Conservation (phyloP, 805 yeast species). For the Candida stauntonica region DNA sequence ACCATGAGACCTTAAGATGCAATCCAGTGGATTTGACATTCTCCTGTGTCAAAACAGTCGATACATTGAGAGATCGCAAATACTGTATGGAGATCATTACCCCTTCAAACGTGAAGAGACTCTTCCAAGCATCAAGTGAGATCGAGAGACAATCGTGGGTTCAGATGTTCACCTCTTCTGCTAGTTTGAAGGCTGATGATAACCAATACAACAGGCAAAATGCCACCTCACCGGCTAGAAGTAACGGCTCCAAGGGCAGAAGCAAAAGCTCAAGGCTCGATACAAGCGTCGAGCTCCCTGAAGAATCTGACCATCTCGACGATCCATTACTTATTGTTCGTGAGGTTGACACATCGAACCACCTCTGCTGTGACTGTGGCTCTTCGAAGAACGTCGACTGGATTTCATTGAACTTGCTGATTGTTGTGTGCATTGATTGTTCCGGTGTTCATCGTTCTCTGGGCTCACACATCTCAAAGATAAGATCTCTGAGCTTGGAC, state of each 20-base stretch:
- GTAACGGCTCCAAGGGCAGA: not conserved
- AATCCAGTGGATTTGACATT: constrained; percentile 68
- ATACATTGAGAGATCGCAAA: constrained; percentile 23
- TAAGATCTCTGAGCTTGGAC: constrained; percentile 76
- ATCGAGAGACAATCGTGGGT: constrained; percentile 71
- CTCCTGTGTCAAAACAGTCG: constrained; percentile 51
- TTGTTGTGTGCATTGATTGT: constrained; percentile 76
- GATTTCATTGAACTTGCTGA: constrained; percentile 74
- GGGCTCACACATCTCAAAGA: constrained; percentile 77
- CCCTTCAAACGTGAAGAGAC: constrained; percentile 58
- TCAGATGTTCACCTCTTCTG: constrained; percentile 53
- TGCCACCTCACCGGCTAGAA: not conserved
- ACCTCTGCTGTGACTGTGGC: constrained; percentile 77
- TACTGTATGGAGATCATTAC: constrained; percentile 76
- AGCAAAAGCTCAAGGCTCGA: not conserved
- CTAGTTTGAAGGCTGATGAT: constrained; percentile 27
- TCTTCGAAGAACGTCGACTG: constrained; percentile 66
- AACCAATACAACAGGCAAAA: constrained; percentile 6
- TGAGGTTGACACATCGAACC: constrained; percentile 48
- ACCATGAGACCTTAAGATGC: constrained; percentile 60
- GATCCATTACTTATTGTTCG: constrained; percentile 23
- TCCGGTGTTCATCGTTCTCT: constrained; percentile 84
- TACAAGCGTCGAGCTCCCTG: not conserved
- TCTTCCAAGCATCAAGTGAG: constrained; percentile 69
- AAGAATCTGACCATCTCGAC: not conserved